These are phyloP conservation scores for Batrachochytrium dendrobatidis DNA, from an alignment of 371 early-diverging fungal species.

Conservation along the genomic window DNA sequence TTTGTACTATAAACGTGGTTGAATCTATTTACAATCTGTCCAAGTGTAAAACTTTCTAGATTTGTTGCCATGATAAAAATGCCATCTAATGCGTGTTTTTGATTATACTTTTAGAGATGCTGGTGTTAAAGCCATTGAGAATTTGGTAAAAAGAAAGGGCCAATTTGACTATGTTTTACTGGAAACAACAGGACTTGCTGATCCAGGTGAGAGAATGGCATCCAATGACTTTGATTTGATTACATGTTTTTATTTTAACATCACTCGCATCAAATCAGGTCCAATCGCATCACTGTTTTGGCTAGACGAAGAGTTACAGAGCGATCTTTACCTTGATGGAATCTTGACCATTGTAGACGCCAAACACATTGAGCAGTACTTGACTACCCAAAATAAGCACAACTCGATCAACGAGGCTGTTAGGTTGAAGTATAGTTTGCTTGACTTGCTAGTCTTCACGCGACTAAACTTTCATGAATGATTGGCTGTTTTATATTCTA, in stretches of 20 bases:
- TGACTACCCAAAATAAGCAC: not conserved
- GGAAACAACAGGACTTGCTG: conserved; percentile 87
- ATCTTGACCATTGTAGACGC: conserved; percentile 91
- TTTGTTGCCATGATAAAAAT: conserved; percentile 2
- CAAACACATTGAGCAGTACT: conserved; percentile 39
- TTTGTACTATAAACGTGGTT: not conserved
- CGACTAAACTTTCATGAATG: not conserved
- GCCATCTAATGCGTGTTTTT: not conserved
- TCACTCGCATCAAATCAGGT: conserved; percentile 30
- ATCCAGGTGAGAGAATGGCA: conserved; percentile 40
- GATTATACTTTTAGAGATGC: conserved; percentile 57
- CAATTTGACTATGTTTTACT: conserved; percentile 91
- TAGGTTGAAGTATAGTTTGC: conserved; percentile 31
- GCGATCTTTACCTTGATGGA: conserved; percentile 85
- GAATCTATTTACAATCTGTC: not conserved
- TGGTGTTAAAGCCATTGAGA: conserved; percentile 91
- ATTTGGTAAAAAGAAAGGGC: conserved; percentile 79
- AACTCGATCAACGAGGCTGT: conserved; percentile 55
- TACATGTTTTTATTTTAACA: not conserved
- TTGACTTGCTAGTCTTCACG: not conserved
- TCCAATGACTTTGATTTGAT: too few relatives aligned
- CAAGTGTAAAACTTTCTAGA: too few relatives aligned
- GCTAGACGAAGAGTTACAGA: conserved; percentile 88
- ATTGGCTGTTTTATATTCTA: conserved; percentile 16
- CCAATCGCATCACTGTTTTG: conserved; percentile 95